Evolutionary conservation across 2,329 filamentous ascomycete species (phyloP).

Genomic region (Aspergillus glaucus): DNA sequence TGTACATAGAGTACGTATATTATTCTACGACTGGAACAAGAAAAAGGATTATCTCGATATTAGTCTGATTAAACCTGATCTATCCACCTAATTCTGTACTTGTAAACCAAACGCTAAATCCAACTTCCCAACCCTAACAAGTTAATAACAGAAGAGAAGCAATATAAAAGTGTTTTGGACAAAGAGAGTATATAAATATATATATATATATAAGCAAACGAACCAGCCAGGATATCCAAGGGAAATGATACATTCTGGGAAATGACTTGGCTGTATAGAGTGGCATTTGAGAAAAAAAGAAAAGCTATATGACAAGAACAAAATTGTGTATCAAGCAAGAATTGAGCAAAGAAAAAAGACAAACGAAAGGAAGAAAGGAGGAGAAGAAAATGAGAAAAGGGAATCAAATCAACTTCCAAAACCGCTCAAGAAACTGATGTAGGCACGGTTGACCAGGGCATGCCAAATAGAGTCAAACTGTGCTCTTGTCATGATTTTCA

Average conservation of each 20-base stretch:
- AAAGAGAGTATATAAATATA: slow-evolving; percentile 3
- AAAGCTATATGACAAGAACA: slow-evolving; percentile 10
- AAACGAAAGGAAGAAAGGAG: slow-evolving; percentile 1
- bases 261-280: slow-evolving; percentile 1
- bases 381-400: slow-evolving; percentile 1
- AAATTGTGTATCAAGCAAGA: slow-evolving; percentile 3
- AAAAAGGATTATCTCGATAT: too few relatives aligned
- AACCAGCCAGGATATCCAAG: background rate
- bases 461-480: too few relatives aligned
- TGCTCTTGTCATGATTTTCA: background rate
- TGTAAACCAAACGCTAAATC: background rate
- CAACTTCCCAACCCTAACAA: background rate
- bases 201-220: background rate
- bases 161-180: background rate
- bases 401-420: slow-evolving; percentile 9
- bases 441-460: background rate
- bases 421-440: slow-evolving; percentile 6
- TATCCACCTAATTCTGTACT: background rate
- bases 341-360: background rate
- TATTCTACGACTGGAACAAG: too few relatives aligned
- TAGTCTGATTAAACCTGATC: slow-evolving; percentile 3
- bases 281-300: slow-evolving; percentile 1
- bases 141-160: background rate
- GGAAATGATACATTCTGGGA: slow-evolving; percentile 1
- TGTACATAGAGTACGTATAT: background rate